Conservation (phyloP, 2,329 filamentous ascomycete genomes). For the Aurifilum marmelostoma region DNA sequence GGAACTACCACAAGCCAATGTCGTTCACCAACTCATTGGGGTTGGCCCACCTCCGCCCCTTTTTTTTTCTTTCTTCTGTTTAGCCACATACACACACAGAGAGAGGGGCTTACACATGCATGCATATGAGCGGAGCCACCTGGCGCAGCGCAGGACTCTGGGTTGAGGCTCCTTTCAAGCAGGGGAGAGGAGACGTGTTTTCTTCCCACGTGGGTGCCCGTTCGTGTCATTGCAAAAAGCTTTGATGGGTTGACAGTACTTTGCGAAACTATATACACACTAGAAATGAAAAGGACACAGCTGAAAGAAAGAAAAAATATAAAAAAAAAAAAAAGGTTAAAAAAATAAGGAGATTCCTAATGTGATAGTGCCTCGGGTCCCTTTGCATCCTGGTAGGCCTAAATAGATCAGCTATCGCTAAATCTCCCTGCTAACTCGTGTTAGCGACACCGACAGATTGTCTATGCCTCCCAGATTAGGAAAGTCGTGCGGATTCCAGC, state of each 20-base stretch:
- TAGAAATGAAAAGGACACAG: not conserved
- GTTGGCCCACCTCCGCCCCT: not conserved
- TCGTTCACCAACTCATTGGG: not conserved
- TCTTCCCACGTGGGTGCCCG: not conserved
- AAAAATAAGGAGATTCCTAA: too few species aligned
- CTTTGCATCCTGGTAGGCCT: too few species aligned
- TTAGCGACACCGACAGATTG: constrained; percentile 5
- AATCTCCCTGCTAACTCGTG: not conserved
- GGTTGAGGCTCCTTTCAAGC: not conserved
- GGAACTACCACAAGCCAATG: not conserved
- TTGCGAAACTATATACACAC: not conserved
- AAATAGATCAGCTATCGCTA: not conserved
- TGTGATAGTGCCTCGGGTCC: too few species aligned
- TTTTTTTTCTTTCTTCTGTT: not conserved
- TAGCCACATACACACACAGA: not conserved
- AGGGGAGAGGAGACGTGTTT: not conserved
- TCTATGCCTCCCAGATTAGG: not conserved
- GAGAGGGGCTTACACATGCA: not conserved
- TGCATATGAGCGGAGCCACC: not conserved
- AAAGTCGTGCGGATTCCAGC: not conserved
- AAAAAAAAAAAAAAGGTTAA: too few species aligned
- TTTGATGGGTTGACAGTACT: not conserved
- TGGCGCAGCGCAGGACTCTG: not conserved
- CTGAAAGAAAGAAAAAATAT: too few species aligned
- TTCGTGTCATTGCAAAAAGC: not conserved